A percentile compares a stretch with the other conserved stretches of the same genome.
Evolutionary conservation across 148 eudicot species (phyloP).

Genomic region (Camellia lanceoleosa): DNA sequence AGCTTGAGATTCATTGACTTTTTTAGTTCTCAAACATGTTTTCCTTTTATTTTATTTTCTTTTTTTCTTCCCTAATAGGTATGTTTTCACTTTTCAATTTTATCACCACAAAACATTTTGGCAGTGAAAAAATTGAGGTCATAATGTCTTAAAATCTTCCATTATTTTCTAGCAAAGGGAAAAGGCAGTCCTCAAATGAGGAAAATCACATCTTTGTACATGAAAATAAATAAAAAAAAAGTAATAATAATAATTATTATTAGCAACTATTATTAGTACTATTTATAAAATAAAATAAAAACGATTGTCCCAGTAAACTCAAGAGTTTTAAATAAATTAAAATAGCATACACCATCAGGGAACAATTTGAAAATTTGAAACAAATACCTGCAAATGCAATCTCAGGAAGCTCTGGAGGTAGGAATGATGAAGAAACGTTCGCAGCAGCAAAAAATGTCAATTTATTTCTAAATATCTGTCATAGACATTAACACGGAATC

Average conservation of each 20-base stretch:
- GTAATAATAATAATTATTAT: not conserved
- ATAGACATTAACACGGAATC: conserved; percentile 24
- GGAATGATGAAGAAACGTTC: conserved; percentile 81
- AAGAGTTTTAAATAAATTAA: not conserved
- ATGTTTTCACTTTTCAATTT: not conserved
- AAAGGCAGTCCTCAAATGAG: not conserved
- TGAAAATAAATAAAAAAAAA: not conserved
- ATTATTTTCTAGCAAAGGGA: conserved; percentile 1
- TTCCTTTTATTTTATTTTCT: not conserved
- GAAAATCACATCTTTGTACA: not conserved
- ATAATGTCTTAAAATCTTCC: not conserved
- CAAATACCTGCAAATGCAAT: conserved; percentile 87
- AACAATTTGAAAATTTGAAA: conserved; percentile 2
- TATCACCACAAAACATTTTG: not conserved
- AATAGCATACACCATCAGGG: not conserved
- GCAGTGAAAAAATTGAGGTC: not conserved
- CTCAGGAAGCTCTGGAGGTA: conserved; percentile 81
- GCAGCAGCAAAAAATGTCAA: conserved; percentile 91
- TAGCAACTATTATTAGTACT: not conserved
- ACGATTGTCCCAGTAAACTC: not conserved
- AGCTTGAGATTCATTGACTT: not conserved
- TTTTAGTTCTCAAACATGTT: not conserved
- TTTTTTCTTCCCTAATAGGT: not conserved
- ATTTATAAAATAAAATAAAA: not conserved
- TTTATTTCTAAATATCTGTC: conserved; percentile 84